Percentiles rank a stretch among this genome's conserved stretches.
Conservation (phyloP, 2,329 filamentous ascomycete genomes). For the Exophiala sp. region DNA sequence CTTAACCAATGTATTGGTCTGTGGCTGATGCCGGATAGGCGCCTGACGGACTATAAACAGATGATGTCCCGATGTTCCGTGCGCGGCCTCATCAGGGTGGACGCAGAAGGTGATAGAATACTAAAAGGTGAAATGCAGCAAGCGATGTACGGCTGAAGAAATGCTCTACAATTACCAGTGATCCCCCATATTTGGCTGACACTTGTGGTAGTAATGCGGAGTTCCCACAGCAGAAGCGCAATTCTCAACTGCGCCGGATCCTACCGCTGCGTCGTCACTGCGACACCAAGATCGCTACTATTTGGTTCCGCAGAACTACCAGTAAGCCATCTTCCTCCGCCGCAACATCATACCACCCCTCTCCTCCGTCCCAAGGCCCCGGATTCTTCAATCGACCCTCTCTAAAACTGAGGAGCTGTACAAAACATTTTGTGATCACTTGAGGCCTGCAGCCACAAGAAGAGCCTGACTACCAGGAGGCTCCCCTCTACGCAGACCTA, state of each 20-base stretch:
- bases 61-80: too few species aligned
- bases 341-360: slow-evolving; percentile 1
- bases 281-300: not conserved
- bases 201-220: too few species aligned
- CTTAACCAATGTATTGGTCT: not conserved
- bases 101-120: too few species aligned
- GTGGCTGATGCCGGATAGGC: too few species aligned
- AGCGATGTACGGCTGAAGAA: too few species aligned
- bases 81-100: too few species aligned
- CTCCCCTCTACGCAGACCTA: not conserved
- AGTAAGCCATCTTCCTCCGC: not conserved
- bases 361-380: not conserved
- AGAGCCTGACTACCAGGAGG: not conserved
- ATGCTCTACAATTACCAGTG: too few species aligned
- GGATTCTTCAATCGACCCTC: not conserved
- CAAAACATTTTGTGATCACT: not conserved
- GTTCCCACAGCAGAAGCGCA: not conserved
- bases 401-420: not conserved
- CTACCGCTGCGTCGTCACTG: not conserved
- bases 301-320: not conserved
- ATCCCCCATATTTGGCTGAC: too few species aligned
- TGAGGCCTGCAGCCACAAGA: not conserved
- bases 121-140: too few species aligned
- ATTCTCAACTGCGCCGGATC: not conserved
- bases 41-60: too few species aligned